Evolutionary conservation across 2,329 filamentous ascomycete species (phyloP), one percentile per base, ranked within the genome.

Genomic region (Cladosporium sp.): DNA sequence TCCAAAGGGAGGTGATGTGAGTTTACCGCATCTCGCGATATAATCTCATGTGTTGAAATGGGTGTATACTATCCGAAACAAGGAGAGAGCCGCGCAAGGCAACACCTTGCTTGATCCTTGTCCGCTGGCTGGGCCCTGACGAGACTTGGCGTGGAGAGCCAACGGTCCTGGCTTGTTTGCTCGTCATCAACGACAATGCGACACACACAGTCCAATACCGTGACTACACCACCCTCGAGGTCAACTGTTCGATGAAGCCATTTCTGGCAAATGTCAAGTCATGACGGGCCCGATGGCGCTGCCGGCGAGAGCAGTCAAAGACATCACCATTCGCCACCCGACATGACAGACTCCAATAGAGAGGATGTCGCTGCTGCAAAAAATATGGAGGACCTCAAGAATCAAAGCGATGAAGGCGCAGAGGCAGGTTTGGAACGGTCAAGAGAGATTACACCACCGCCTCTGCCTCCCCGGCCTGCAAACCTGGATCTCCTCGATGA

Each of bases 381-480:
- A 18, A 48, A 27, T 13, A 33, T 22, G 7, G 32, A 53, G 15
- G 36, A 39, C 25, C 25, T 25, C n/a, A 12, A 18, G 7, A 15
- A 16, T 8, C 39, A 11, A 7, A 20, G 33, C 12, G 19, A 50
- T n/a, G 20, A 8, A 12, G 12, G 18, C 7, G 18, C 8, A 3
- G 9, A 8, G 2, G 7, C n/a, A 15, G 36, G n/a, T 7, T n/a
- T 48, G 36, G 27, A 40, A 16, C 27, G 18, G n/a, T 68, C 67
- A 6, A 53, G 55, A 45, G 67, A 67, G 51, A 51, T 59, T 43
- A 62, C 64, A 22, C 66, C 67, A 4, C 68, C 67, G 11, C 67
- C 68, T 7, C 51, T 70, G 13, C 68, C 67, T 7, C 66, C 68
- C 13, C 60, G 68, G 33, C 66, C 63, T 20, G 52, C 32, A 53